phyloP scores from a whole-genome alignment of 768 basidiomycete genomes.

The Cystofilobasidium bisporidii region DNA sequence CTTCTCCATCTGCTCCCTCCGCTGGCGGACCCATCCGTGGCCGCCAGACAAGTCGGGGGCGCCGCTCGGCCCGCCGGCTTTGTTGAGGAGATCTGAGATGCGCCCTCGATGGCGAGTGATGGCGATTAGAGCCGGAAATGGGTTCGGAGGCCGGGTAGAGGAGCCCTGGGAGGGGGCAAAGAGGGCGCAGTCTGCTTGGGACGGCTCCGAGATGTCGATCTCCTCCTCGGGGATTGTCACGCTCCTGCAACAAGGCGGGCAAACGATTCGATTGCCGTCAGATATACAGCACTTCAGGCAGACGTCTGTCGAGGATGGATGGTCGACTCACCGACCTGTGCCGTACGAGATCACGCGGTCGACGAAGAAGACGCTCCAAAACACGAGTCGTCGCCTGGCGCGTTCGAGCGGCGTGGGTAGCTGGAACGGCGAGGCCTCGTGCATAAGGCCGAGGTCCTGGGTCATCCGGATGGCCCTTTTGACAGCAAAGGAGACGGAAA shows the following conservation, averaged over 20 bases:
- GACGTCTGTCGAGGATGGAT: not conserved
- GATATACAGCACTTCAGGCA: too few species aligned
- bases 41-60: too few species aligned
- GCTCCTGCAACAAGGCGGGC: too few species aligned
- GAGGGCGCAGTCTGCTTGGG: slow-evolving; percentile 23
- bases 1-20: slow-evolving; percentile 17
- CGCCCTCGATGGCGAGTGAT: slow-evolving; percentile 13
- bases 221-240: slow-evolving; percentile 21
- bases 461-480: slow-evolving; percentile 14
- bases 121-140: slow-evolving; percentile 20
- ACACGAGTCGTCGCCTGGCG: slow-evolving; percentile 17
- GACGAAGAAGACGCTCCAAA: slow-evolving; percentile 27
- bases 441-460: slow-evolving; percentile 20
- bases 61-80: not conserved
- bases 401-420: slow-evolving; percentile 11
- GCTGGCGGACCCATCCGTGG: not conserved
- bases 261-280: too few species aligned
- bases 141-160: not conserved
- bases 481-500: too few species aligned
- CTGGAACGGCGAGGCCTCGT: slow-evolving; percentile 13
- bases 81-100: slow-evolving; percentile 20
- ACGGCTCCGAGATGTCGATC: slow-evolving; percentile 20
- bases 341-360: slow-evolving; percentile 22
- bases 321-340: slow-evolving; percentile 12
- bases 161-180: not conserved